phyloP scores from a whole-genome alignment of 176 grass and related monocot genomes.

The Oryza nivara region DNA sequence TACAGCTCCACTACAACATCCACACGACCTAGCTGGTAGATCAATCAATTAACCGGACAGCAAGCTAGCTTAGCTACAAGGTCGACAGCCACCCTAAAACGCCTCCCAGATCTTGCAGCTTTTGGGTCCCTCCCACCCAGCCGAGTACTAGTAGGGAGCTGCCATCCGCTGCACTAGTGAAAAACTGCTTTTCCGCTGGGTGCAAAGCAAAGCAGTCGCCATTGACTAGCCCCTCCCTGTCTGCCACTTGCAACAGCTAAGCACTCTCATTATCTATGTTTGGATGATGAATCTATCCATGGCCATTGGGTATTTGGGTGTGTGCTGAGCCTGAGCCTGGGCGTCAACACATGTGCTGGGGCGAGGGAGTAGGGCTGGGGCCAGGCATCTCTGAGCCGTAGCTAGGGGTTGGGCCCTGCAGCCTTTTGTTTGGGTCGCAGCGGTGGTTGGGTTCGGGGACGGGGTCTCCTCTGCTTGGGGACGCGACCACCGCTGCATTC shows the following conservation, averaged over 20 bases:
- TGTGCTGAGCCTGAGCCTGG: neutral
- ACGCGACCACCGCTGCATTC: neutral
- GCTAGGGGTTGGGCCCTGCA: neutral
- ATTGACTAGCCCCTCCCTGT: neutral
- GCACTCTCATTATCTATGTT: neutral
- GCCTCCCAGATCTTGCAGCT: neutral
- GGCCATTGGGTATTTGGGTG: neutral
- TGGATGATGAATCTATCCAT: neutral
- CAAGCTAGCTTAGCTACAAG: neutral
- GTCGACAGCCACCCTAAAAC: neutral
- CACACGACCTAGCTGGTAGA: neutral
- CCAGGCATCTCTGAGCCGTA: conserved; percentile 7
- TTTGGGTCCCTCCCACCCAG: neutral
- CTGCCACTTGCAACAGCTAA: neutral
- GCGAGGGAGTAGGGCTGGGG: neutral
- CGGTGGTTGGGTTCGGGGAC: neutral
- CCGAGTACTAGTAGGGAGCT: neutral
- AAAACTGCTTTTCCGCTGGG: neutral
- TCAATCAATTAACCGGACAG: neutral
- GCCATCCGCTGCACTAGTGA: neutral
- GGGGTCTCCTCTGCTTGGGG: neutral
- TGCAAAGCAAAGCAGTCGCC: neutral
- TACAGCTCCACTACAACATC: neutral
- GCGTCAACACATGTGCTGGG: conserved; percentile 11
- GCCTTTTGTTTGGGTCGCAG: neutral